These are phyloP conservation scores for Verticillium dahliae DNA, from an alignment of 2,329 filamentous ascomycete genomes.

Conservation along the genomic window DNA sequence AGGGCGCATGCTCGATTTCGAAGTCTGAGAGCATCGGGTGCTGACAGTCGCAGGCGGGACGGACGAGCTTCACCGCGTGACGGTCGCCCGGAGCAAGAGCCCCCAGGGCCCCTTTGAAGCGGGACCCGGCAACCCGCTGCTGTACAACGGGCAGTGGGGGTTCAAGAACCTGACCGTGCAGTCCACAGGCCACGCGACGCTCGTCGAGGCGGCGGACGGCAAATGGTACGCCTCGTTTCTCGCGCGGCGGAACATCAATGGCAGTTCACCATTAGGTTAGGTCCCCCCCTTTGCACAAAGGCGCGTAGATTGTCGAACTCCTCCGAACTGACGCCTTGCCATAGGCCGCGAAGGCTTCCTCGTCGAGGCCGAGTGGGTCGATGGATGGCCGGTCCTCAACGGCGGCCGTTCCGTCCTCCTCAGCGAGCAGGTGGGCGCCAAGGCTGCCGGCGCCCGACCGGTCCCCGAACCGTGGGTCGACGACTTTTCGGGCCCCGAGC, in stretches of 20 bases:
- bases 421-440: constrained; percentile 3
- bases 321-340: too few species aligned
- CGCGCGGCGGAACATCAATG: constrained; percentile 10
- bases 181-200: constrained; percentile 14
- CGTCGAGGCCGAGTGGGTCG: constrained; percentile 11
- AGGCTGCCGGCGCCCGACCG: background rate
- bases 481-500: background rate
- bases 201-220: constrained; percentile 11
- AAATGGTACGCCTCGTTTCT: constrained; percentile 15
- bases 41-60: constrained; percentile 28
- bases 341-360: constrained; percentile 13
- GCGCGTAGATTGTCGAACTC: too few species aligned
- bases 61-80: constrained; percentile 25
- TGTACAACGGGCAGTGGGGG: constrained; percentile 10
- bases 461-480: background rate
- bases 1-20: too few species aligned
- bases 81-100: constrained; percentile 24
- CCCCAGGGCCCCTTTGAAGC: constrained; percentile 29
- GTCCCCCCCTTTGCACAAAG: background rate
- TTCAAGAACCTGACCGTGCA: constrained; percentile 10
- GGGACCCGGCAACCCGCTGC: constrained; percentile 28
- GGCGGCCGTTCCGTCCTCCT: constrained; percentile 5
- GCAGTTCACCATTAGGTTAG: constrained; percentile 9
- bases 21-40: background rate
- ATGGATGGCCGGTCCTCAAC: constrained; percentile 16